Base-by-base conservation (phyloP, 805 yeast species). In the Tetrapisispora taiwanensis region DNA sequence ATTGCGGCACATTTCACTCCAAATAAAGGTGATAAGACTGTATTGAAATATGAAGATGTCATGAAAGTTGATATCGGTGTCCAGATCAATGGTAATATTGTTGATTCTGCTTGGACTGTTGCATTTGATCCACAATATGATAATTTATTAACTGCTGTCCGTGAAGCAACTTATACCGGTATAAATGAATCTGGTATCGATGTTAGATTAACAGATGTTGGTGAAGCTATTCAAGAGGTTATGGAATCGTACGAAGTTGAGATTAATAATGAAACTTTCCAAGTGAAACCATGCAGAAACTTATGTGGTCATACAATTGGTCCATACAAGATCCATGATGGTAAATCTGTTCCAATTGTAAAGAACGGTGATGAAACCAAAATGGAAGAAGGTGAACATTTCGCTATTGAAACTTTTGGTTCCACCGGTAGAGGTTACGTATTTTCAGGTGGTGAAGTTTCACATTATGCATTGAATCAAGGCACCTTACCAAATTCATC, bases 1-100 rank as follows among this genome's bases (percentile, higher is more conserved):
- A 81, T 87, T 59, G 99, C 99, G 22, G 98, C 98, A 0, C 99
- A 92, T 63, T 92, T 88, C 66, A 90, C 97, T 0, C 98, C 98
- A 13, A 92, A 92, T 67, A 82, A 90, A 5, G 95, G 95, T 12
- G 98, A 92, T 63, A 86, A 79, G 56, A 75, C 85, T 7, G 83
- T 84, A 1, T 69, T 92, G 52, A 70, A 74, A 48, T 78, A 87
- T 55, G 95, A 86, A 48, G 98, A 92, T 63, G 96, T 92, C 39
- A 78, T 92, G 86, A 92, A 92, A 68, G 90, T 92, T 33, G 98
- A 92, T 62, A 78, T 90, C 58, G 98, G 98, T 52, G 96, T 92
- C 19, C 98, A 92, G 59, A 84, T 90, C 34, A 86, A 92, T 58
- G 98, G 98, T 14, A 79, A 79, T 56, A 92, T 92, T 56, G 79